Percentiles rank a stretch among this genome's conserved stretches.
Conservation (phyloP, 2,329 filamentous ascomycete species). For the Beauveria caledonica region DNA sequence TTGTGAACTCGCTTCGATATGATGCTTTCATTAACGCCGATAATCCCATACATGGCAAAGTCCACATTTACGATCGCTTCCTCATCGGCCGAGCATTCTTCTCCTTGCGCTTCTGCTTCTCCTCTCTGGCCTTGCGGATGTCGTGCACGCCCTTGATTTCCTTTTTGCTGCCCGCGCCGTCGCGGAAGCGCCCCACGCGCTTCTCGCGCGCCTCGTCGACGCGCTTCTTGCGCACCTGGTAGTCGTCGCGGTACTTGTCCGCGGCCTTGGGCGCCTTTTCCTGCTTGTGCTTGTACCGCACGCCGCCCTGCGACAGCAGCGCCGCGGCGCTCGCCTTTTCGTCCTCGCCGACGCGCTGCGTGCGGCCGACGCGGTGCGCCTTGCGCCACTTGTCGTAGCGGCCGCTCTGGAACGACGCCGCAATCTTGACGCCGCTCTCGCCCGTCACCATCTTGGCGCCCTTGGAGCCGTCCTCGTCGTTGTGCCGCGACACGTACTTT, state of each 20-base stretch:
- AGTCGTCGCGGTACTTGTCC: constrained; percentile 88
- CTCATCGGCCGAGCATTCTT: constrained; percentile 82
- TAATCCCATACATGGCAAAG: background rate
- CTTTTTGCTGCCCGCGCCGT: constrained; percentile 61
- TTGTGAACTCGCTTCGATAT: background rate
- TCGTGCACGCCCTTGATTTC: constrained; percentile 79
- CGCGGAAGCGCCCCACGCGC: constrained; percentile 63
- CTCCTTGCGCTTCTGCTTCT: constrained; percentile 66
- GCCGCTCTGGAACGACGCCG: constrained; percentile 85
- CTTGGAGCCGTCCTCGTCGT: constrained; percentile 88
- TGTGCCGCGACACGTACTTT: constrained; percentile 86
- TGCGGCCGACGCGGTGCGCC: constrained; percentile 67
- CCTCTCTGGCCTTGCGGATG: constrained; percentile 71
- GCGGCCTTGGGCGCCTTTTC: constrained; percentile 87
- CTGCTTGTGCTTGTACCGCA: constrained; percentile 74
- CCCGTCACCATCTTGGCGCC: constrained; percentile 67
- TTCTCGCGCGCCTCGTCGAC: constrained; percentile 82
- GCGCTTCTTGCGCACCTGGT: constrained; percentile 81
- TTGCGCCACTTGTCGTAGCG: constrained; percentile 91
- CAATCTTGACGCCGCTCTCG: constrained; percentile 92
- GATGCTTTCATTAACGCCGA: background rate
- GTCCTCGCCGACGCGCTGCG: constrained; percentile 76
- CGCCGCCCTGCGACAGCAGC: constrained; percentile 18
- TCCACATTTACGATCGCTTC: constrained; percentile 31
- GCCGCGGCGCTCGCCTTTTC: constrained; percentile 42